Evolutionary conservation across 768 basidiomycete species (phyloP), one percentile per base, ranked within the genome.

Genomic region (Rhodotorula diobovata): DNA sequence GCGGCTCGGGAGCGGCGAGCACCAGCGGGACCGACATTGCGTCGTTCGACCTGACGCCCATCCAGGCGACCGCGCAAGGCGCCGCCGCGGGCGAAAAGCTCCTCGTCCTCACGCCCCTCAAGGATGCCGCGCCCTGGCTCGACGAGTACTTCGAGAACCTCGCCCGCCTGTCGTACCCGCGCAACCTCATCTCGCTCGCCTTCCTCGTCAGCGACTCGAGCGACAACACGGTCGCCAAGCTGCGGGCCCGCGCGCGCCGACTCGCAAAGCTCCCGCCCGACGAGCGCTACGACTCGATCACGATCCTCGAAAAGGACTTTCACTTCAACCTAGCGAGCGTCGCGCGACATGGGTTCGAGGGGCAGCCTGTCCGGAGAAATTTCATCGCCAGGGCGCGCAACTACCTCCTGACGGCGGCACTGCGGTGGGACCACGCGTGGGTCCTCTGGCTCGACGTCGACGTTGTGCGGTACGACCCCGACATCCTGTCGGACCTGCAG

Each of bases 361-460:
- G 69, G 4, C 69, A 70, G 51, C 63, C 69, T 23, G 64, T 70
- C 28, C 48, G 69, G 11, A 15, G 69, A 7, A 57, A 63, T 25
- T 70, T 70, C 43, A 64, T 70, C 39, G 69, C 69, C 6, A n/a
- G 57, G 34, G 69, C 69, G 34, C 59, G 69, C 41, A 70, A 70
- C 35, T 70, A 61, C 50, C 63, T 70, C 18, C 20, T 70, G 1
- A 46, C 63, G 25, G 35, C 37, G 0, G 58, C 63, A 28, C 30
- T 70, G 10, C 25, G 58, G 18, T 53, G 39, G 58, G 69, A 70
- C 28, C 58, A 65, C 32, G 41, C 58, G 7, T 70, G 63, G 63
- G 69, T 70, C 23, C 63, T 70, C 5, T 70, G 69, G 69, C 63
- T 70, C 34, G 69, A 70, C 48, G 69, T 70, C 12, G 69, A 70